phyloP scores from a whole-genome alignment of 2,329 filamentous ascomycete species.

The Sporothrix dimorphospora region DNA sequence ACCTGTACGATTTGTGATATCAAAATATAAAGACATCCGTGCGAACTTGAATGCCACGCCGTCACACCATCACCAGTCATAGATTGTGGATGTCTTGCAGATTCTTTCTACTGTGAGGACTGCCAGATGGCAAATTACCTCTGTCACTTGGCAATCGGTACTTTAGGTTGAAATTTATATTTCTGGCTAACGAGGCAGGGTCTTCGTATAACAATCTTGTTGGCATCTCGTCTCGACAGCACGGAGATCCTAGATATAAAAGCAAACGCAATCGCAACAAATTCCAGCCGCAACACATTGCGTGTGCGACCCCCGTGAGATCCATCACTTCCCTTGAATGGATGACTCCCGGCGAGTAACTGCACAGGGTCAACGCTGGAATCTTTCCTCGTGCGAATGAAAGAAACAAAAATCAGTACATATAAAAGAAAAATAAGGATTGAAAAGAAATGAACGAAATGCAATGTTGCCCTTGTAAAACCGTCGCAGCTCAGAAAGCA shows the following conservation, averaged over 20 bases:
- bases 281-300: neutral
- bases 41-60: too few relatives aligned
- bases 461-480: neutral
- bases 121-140: neutral
- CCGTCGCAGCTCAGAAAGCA: neutral
- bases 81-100: too few relatives aligned
- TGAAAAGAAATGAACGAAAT: too few relatives aligned
- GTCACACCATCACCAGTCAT: too few relatives aligned
- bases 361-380: neutral
- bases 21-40: too few relatives aligned
- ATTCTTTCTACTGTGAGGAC: too few relatives aligned
- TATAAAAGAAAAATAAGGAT: neutral
- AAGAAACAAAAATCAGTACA: neutral
- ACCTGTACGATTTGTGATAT: too few relatives aligned
- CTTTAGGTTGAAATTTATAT: neutral
- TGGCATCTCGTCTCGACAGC: constrained; percentile 18
- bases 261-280: constrained; percentile 11
- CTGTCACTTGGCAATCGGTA: neutral
- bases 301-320: neutral
- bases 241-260: constrained; percentile 23
- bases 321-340: neutral
- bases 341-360: neutral
- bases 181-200: neutral
- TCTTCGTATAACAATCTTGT: constrained; percentile 16
- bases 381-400: neutral